Conservation (phyloP, 495 filamentous ascomycete species). For the Hypoxylon intermedium region DNA sequence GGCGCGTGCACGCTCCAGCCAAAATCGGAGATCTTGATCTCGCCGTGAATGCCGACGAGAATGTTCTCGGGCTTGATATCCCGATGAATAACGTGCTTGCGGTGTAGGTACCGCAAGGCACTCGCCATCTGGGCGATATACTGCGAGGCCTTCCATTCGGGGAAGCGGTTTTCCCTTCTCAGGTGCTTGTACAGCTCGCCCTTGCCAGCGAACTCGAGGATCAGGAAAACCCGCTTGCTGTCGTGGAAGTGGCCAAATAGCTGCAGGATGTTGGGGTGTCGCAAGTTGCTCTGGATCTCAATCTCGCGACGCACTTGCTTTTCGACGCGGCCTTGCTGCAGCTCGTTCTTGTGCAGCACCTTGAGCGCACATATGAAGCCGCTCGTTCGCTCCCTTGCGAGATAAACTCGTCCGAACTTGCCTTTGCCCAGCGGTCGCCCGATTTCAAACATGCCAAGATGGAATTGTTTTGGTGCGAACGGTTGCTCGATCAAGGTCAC, state of each 20-base stretch:
- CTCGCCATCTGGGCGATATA: slow-evolving; percentile 99
- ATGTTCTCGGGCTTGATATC: slow-evolving; percentile 99
- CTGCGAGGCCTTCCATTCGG: slow-evolving; percentile 94
- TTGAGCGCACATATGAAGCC: slow-evolving; percentile 97
- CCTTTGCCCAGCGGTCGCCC: slow-evolving; percentile 95
- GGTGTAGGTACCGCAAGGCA: slow-evolving; percentile 89
- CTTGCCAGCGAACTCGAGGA: slow-evolving; percentile 93
- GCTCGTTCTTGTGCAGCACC: slow-evolving; percentile 92
- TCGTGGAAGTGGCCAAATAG: slow-evolving; percentile 98
- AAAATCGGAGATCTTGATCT: slow-evolving; percentile 98
- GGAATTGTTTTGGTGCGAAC: slow-evolving; percentile 72
- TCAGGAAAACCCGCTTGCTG: slow-evolving; percentile 92
- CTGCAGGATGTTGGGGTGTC: slow-evolving; percentile 93
- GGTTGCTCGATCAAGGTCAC: slow-evolving; percentile 65
- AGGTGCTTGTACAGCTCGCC: slow-evolving; percentile 98
- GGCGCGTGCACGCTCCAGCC: slow-evolving; percentile 98
- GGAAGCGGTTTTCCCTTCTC: slow-evolving; percentile 83
- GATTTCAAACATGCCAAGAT: slow-evolving; percentile 99
- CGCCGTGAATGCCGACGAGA: slow-evolving; percentile 93
- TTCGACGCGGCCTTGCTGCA: slow-evolving; percentile 87
- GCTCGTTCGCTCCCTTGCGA: slow-evolving; percentile 85
- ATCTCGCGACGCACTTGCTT: slow-evolving; percentile 97
- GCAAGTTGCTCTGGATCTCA: slow-evolving; percentile 95
- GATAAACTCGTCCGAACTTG: slow-evolving; percentile 96
- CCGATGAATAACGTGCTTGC: slow-evolving; percentile 97